phyloP scores from a whole-genome alignment of 345 rosid genomes.

The Acer campestre region DNA sequence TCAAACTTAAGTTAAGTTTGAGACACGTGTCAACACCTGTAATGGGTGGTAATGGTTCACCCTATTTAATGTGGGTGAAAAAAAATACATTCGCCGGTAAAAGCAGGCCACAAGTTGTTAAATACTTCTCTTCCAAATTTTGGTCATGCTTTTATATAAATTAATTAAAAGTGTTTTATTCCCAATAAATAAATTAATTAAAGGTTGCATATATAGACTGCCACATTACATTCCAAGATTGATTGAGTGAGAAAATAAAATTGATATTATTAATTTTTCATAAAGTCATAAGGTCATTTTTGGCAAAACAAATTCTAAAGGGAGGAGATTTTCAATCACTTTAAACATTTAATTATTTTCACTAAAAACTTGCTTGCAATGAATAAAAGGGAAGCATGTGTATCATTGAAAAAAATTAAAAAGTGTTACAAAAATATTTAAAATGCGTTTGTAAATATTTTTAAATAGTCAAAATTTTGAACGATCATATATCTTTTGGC shows the following conservation, averaged over 20 bases:
- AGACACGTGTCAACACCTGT: no score
- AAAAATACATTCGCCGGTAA: no score
- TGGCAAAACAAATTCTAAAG: no score
- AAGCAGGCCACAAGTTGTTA: not conserved
- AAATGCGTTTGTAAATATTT: not conserved
- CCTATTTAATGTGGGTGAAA: no score
- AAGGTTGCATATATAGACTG: not conserved
- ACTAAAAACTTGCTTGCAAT: not conserved
- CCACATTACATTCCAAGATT: not conserved
- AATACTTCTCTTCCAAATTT: not conserved
- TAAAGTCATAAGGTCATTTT: not conserved
- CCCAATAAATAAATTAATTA: not conserved
- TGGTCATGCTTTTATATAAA: not conserved
- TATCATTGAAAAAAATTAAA: not conserved
- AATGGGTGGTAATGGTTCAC: no score
- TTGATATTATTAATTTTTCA: no score
- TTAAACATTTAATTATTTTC: no score
- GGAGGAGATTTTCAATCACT: no score
- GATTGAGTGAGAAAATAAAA: not conserved
- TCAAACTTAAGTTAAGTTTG: no score
- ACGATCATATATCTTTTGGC: no score
- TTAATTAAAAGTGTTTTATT: not conserved
- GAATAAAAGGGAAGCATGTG: not conserved
- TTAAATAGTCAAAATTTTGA: not conserved
- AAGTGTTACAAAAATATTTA: not conserved